phyloP scores from a whole-genome alignment of 177 flowering plant genomes.

The Tripterygium wilfordii region DNA sequence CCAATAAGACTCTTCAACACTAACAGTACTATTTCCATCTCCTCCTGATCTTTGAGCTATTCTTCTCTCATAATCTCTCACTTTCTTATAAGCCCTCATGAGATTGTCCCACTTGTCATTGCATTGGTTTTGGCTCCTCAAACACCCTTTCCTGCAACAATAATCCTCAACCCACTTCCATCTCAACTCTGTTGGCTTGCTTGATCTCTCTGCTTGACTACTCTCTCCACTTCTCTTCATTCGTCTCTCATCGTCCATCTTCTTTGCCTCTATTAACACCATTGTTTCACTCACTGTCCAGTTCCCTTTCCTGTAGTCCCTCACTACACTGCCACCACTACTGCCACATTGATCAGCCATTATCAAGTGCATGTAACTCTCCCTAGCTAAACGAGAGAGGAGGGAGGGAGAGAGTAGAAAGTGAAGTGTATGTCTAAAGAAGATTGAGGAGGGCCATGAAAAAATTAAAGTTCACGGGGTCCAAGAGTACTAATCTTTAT shows the following conservation, averaged over 20 bases:
- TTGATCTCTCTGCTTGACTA: constrained; percentile 12
- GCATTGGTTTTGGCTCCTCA: constrained; percentile 83
- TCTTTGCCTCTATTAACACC: constrained; percentile 64
- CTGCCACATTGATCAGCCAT: constrained; percentile 40
- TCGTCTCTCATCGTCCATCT: constrained; percentile 73
- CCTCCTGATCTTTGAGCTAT: constrained; percentile 15
- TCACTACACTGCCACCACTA: constrained; percentile 14
- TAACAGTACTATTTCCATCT: neutral
- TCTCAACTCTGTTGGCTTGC: constrained; percentile 55
- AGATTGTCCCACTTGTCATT: constrained; percentile 92
- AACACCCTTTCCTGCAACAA: constrained; percentile 70
- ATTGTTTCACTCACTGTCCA: constrained; percentile 69
- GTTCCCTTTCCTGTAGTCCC: constrained; percentile 82
- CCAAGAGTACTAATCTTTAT: too few relatives aligned
- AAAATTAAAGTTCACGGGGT: too few relatives aligned
- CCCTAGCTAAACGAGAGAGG: neutral
- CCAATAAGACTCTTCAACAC: constrained; percentile 45
- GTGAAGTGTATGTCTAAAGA: constrained; percentile 1
- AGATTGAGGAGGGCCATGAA: neutral
- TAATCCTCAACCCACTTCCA: constrained; percentile 93
- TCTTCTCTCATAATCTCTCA: constrained; percentile 59
- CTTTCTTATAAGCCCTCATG: constrained; percentile 84
- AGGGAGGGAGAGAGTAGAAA: neutral
- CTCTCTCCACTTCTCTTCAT: constrained; percentile 30
- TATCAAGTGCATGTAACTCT: constrained; percentile 15